A percentile compares a stretch with the other conserved stretches of the same genome.
Conservation (phyloP, 164 flowering plant species). For the Tetracentron sinense region DNA sequence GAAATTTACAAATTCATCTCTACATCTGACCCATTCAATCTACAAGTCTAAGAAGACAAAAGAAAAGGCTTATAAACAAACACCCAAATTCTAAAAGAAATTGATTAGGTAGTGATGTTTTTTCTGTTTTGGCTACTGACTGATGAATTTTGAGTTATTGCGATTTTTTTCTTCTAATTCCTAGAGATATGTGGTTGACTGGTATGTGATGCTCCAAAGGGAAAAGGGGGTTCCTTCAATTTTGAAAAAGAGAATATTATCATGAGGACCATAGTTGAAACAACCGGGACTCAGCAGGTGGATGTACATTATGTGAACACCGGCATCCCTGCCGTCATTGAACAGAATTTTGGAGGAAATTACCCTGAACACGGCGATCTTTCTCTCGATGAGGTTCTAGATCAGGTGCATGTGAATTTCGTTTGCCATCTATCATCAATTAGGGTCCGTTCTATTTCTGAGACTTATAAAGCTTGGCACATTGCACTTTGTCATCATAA, state of each 20-base stretch:
- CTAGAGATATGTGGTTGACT: background rate
- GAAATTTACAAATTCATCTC: background rate
- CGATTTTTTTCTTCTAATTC: too few species aligned
- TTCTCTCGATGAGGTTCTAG: slow-evolving; percentile 22
- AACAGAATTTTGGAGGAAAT: slow-evolving; percentile 20
- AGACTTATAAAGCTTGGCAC: too few species aligned
- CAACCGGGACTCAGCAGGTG: slow-evolving; percentile 14
- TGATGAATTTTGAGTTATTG: too few species aligned
- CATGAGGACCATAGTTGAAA: slow-evolving; percentile 16
- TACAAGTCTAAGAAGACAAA: too few species aligned
- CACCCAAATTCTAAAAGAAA: too few species aligned
- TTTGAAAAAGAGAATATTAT: background rate
- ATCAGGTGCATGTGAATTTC: slow-evolving; percentile 21
- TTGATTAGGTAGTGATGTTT: too few species aligned
- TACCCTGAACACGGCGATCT: slow-evolving; percentile 15
- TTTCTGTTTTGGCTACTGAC: too few species aligned
- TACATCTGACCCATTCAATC: background rate
- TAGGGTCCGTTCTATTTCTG: too few species aligned
- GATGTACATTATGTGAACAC: slow-evolving; percentile 22
- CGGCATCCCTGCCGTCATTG: slow-evolving; percentile 17
- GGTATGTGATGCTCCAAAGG: background rate
- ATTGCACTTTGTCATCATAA: too few species aligned
- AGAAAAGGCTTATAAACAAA: too few species aligned
- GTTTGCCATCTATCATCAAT: too few species aligned
- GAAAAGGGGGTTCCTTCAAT: slow-evolving; percentile 6